These are phyloP conservation scores for Clausena lansium DNA, from an alignment of 345 rosid species.

Conservation along the genomic window DNA sequence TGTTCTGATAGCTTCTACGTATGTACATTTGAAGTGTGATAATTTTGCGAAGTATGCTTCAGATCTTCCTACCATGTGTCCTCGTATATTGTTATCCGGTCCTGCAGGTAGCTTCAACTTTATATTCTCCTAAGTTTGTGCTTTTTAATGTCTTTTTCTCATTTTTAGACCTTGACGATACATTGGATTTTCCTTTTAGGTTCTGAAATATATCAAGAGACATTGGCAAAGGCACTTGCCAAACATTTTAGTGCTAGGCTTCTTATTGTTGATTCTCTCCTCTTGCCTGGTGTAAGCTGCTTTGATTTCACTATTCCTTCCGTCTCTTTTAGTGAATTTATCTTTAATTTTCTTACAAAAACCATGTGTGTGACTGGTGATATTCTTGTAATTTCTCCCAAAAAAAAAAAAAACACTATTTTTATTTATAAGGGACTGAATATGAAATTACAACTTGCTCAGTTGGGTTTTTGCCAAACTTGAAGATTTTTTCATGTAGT, in stretches of 20 bases:
- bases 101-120: conserved; percentile 65
- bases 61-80: conserved; percentile 71
- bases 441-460: not conserved
- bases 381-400: not conserved
- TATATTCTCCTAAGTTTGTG: not conserved
- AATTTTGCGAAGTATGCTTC: conserved; percentile 65
- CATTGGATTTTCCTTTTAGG: conserved; percentile 42
- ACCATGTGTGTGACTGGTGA: not conserved
- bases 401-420: no score
- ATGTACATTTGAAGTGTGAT: conserved; percentile 75
- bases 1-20: conserved; percentile 74
- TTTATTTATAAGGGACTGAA: not conserved
- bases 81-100: conserved; percentile 90
- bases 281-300: conserved; percentile 88
- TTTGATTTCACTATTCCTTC: not conserved
- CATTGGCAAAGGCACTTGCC: conserved; percentile 84
- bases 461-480: not conserved
- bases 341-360: not conserved
- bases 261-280: conserved; percentile 79
- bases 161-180: not conserved
- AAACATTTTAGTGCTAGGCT: conserved; percentile 81
- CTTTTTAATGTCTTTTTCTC: not conserved
- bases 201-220: conserved; percentile 97
- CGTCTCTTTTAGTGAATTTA: not conserved
- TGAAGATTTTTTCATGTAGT: not conserved